Evolutionary conservation across 2,329 filamentous ascomycete species (phyloP).

Genomic region (Colletotrichum paranaense): DNA sequence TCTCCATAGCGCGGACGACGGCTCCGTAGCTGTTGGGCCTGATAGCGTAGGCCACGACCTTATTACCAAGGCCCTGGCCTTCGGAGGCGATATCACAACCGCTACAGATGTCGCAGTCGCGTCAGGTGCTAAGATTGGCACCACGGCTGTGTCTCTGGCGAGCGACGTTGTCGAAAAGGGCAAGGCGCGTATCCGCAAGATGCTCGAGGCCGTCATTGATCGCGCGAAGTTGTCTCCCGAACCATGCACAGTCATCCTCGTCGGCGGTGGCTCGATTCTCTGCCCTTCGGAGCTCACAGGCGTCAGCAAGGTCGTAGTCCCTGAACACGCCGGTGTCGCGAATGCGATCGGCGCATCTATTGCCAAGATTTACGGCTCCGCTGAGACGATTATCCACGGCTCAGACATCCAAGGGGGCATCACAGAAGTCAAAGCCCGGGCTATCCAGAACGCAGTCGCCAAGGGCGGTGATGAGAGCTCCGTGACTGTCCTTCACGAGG

Average conservation of each 20-base stretch:
- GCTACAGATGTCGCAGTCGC: constrained; percentile 41
- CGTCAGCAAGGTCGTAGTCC: constrained; percentile 36
- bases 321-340: constrained; percentile 38
- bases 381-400: constrained; percentile 38
- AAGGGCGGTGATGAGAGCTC: constrained; percentile 36
- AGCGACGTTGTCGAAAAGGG: constrained; percentile 21
- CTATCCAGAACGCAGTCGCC: constrained; percentile 35
- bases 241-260: constrained; percentile 38
- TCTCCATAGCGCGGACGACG: constrained; percentile 7
- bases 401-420: constrained; percentile 34
- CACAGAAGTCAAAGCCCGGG: constrained; percentile 32
- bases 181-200: constrained; percentile 26
- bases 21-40: constrained; percentile 37
- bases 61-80: constrained; percentile 36
- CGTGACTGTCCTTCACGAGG: constrained; percentile 38
- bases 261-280: constrained; percentile 39
- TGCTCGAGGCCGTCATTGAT: constrained; percentile 39
- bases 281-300: constrained; percentile 37
- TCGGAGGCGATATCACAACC: constrained; percentile 38
- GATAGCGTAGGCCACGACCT: constrained; percentile 42
- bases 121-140: constrained; percentile 7
- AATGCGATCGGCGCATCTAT: constrained; percentile 40
- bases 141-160: not conserved
- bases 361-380: constrained; percentile 37
- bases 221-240: constrained; percentile 39